Conservation (phyloP, 257 asterid species). For the Leptodermis oblonga region DNA sequence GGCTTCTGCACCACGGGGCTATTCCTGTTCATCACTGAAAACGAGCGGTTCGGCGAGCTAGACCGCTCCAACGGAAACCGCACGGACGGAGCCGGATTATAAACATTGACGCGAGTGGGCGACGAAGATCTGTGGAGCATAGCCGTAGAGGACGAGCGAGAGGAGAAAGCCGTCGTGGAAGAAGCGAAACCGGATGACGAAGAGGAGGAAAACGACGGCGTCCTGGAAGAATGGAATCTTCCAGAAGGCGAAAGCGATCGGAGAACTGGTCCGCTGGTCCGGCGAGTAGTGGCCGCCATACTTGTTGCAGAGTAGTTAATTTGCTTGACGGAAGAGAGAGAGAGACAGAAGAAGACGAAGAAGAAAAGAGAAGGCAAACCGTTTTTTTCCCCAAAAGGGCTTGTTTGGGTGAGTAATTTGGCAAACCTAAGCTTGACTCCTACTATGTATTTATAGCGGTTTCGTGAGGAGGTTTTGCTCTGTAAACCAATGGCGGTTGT, state of each 20-base stretch:
- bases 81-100: slow-evolving; percentile 22
- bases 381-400: neutral
- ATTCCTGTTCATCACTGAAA: slow-evolving; percentile 20
- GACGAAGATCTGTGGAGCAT: slow-evolving; percentile 31
- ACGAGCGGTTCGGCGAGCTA: slow-evolving; percentile 35
- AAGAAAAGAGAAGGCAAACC: neutral
- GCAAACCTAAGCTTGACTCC: slow-evolving; percentile 34
- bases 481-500: neutral
- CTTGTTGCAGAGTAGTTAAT: slow-evolving; percentile 1
- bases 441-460: slow-evolving; percentile 48
- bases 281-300: slow-evolving; percentile 35
- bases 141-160: slow-evolving; percentile 18
- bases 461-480: neutral
- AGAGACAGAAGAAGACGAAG: neutral
- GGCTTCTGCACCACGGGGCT: slow-evolving; percentile 15
- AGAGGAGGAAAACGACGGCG: slow-evolving; percentile 25
- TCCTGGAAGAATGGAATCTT: slow-evolving; percentile 10
- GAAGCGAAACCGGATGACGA: slow-evolving; percentile 34
- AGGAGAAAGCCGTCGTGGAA: slow-evolving; percentile 33
- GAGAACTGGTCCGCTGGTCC: slow-evolving; percentile 49
- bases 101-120: slow-evolving; percentile 27
- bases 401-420: slow-evolving; percentile 25
- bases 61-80: slow-evolving; percentile 35
- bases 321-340: neutral
- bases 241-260: slow-evolving; percentile 33